Percentiles rank a stretch among this genome's conserved stretches.
Evolutionary conservation across 805 yeast genomes (phyloP).

Genomic region (Sugiyamaella lignohabitans): DNA sequence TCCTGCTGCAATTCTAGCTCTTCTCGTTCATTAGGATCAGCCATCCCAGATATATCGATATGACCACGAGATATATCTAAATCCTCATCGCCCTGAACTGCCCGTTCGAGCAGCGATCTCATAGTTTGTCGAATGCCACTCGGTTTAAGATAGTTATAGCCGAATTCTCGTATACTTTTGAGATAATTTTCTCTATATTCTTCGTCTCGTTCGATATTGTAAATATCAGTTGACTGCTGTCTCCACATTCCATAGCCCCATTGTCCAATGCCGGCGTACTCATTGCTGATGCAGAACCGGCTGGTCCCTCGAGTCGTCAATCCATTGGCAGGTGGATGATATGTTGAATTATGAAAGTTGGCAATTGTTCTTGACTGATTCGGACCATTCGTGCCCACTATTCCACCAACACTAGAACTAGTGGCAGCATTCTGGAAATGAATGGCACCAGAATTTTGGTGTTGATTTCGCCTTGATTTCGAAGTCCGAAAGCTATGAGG

Average conservation of each 20-base stretch:
- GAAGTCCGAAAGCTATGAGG: neutral
- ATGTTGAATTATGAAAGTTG: neutral
- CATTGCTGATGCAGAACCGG: conserved; percentile 3
- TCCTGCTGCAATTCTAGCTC: conserved; percentile 1
- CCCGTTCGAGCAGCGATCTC: conserved; percentile 29
- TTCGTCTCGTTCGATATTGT: conserved; percentile 12
- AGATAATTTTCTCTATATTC: conserved; percentile 15
- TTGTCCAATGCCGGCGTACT: conserved; percentile 3
- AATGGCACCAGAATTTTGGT: neutral
- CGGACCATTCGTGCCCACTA: too few species aligned
- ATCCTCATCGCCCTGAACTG: conserved; percentile 18
- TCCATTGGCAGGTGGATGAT: conserved; percentile 1
- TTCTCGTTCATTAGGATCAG: neutral
- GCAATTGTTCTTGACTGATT: too few species aligned
- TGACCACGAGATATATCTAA: conserved; percentile 16
- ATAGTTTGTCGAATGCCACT: conserved; percentile 55
- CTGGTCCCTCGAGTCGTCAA: conserved; percentile 6
- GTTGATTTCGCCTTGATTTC: neutral
- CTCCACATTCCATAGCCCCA: conserved; percentile 14
- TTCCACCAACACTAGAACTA: too few species aligned
- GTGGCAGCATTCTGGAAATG: neutral
- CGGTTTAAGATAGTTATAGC: conserved; percentile 47
- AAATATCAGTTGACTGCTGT: neutral
- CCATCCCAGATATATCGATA: too few species aligned
- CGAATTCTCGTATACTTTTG: conserved; percentile 37